A percentile compares a stretch with the other conserved stretches of the same genome.
phyloP scores from a whole-genome alignment of 306 rosid species.

The Nissolia schottii region DNA sequence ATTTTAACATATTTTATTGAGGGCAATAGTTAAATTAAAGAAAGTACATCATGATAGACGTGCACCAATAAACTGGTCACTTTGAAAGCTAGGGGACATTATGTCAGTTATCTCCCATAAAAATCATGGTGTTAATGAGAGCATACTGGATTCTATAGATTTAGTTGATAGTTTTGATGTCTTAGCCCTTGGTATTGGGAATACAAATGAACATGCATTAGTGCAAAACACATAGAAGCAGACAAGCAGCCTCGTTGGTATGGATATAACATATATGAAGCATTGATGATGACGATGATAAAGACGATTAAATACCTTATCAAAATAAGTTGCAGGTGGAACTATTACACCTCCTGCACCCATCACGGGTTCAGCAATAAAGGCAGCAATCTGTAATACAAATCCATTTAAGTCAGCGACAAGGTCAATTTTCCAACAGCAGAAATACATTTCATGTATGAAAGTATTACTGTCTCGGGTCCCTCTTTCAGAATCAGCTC shows the following conservation, averaged over 20 bases:
- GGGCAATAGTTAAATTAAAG: not conserved
- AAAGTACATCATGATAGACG: not conserved
- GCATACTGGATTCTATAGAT: not conserved
- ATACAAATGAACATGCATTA: conserved; percentile 2
- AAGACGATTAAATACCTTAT: conserved; percentile 52
- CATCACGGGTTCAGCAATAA: conserved; percentile 95
- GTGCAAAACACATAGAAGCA: not conserved
- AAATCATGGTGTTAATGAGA: not conserved
- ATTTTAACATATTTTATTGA: not conserved
- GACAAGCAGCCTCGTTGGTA: not conserved
- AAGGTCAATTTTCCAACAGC: not conserved
- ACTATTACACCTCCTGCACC: conserved; percentile 95
- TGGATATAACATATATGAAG: conserved; percentile 2
- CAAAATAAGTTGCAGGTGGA: conserved; percentile 89
- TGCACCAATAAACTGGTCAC: not conserved
- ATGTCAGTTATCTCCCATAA: not conserved
- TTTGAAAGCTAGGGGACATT: not conserved
- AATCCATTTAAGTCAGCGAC: not conserved
- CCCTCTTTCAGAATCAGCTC: conserved; percentile 84
- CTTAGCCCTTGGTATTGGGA: not conserved
- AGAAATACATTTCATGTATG: conserved; percentile 14
- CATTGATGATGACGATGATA: conserved; percentile 9
- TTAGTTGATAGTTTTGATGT: not conserved
- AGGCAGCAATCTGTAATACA: conserved; percentile 84
- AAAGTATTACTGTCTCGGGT: conserved; percentile 72